Conservation (phyloP, 2,329 filamentous ascomycete species). For the Stachybotrys elegans region DNA sequence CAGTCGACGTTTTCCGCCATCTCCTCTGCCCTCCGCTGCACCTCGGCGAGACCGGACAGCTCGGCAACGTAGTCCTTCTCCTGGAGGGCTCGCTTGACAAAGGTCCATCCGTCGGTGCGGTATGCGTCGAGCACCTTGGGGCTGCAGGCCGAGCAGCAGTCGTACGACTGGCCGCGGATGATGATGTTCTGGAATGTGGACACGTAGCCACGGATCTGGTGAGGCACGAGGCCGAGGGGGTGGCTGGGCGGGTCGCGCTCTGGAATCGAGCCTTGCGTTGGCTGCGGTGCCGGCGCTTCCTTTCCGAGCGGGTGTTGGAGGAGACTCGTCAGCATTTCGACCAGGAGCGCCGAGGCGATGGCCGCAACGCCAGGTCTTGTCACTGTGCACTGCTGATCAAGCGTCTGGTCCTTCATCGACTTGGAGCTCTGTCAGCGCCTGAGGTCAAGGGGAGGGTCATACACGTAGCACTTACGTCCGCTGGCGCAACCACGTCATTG, state of each 20-base stretch:
- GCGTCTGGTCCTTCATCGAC: slow-evolving; percentile 90
- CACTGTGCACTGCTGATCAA: slow-evolving; percentile 97
- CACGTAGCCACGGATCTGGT: slow-evolving; percentile 75
- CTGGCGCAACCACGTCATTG: slow-evolving; percentile 92
- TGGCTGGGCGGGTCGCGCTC: slow-evolving; percentile 54
- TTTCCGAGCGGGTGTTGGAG: slow-evolving; percentile 78
- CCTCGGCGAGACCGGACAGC: slow-evolving; percentile 67
- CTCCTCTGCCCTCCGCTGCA: slow-evolving; percentile 56
- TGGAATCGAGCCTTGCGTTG: slow-evolving; percentile 33
- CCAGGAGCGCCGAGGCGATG: slow-evolving; percentile 84
- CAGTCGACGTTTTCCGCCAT: slow-evolving; percentile 52
- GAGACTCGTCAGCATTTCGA: slow-evolving; percentile 83
- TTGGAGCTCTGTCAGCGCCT: slow-evolving; percentile 28
- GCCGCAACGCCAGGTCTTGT: slow-evolving; percentile 89
- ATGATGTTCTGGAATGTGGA: slow-evolving; percentile 69
- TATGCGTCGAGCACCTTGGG: slow-evolving; percentile 65
- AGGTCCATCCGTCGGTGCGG: slow-evolving; percentile 64
- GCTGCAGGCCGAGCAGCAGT: slow-evolving; percentile 78
- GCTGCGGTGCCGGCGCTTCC: slow-evolving; percentile 52
- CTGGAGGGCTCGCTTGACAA: slow-evolving; percentile 68
- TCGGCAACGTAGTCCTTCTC: slow-evolving; percentile 77
- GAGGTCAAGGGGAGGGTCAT: too few species aligned
- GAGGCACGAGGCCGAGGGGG: slow-evolving; percentile 66
- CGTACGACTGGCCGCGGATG: slow-evolving; percentile 70
- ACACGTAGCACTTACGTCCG: slow-evolving; percentile 68